These are phyloP conservation scores for Drosera spatulata DNA, from an alignment of 179 eudicot species.

Conservation along the genomic window DNA sequence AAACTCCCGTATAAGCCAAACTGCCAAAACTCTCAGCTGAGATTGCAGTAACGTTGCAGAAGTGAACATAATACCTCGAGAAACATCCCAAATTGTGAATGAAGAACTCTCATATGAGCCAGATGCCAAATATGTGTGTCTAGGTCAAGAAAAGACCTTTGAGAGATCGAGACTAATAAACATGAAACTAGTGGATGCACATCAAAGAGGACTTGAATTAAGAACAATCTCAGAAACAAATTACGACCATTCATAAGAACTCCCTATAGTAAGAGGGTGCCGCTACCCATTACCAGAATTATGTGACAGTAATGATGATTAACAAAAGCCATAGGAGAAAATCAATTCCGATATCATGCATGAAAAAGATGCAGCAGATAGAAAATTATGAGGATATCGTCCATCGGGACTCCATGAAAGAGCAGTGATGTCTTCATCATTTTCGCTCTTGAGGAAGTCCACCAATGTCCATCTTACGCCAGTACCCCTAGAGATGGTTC, in stretches of 20 bases:
- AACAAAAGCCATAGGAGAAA: no score
- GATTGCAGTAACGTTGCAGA: no score
- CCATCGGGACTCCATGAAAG: slow-evolving; percentile 99
- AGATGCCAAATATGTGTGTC: slow-evolving; percentile 75
- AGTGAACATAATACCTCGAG: slow-evolving; percentile 52
- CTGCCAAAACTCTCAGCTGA: no score
- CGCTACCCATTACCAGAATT: no score
- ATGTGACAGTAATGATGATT: no score
- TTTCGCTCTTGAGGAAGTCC: slow-evolving; percentile 70
- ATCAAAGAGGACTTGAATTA: neutral
- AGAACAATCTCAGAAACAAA: no score
- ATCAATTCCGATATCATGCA: no score
- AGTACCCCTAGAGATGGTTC: slow-evolving; percentile 67
- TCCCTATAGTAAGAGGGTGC: no score
- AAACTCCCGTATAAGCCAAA: no score
- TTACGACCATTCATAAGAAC: no score
- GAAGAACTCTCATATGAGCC: slow-evolving; percentile 90
- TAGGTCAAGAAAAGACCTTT: slow-evolving; percentile 43
- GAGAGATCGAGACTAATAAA: neutral
- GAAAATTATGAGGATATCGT: slow-evolving; percentile 62
- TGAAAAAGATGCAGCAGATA: neutral
- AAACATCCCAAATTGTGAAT: slow-evolving; percentile 93
- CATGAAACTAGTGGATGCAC: neutral
- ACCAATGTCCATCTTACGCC: slow-evolving; percentile 83
- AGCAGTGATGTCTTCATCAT: slow-evolving; percentile 71